Conservation (phyloP, 768 basidiomycete species). For the Amanita polypyramis region DNA sequence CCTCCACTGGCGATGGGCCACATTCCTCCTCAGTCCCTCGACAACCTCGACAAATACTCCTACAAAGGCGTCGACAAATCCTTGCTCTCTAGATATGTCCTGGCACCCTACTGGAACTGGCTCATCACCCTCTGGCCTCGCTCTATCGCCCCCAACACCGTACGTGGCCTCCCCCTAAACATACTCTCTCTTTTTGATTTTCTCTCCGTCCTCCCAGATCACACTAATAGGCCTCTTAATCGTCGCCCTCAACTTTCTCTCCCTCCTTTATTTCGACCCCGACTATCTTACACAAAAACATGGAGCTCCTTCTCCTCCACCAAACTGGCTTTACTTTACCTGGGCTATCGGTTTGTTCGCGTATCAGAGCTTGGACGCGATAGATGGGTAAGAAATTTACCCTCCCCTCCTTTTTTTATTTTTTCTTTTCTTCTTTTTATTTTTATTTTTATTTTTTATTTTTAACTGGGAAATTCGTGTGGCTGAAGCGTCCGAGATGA, state of each 20-base stretch:
- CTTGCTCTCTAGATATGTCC: slow-evolving; percentile 59
- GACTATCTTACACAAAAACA: slow-evolving; percentile 59
- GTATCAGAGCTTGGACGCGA: slow-evolving; percentile 85
- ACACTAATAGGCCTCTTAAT: slow-evolving; percentile 78
- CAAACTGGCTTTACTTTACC: slow-evolving; percentile 89
- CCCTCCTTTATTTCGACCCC: slow-evolving; percentile 79
- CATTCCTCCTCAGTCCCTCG: slow-evolving; percentile 27
- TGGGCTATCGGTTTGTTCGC: slow-evolving; percentile 84
- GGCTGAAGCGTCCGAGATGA: slow-evolving; percentile 5
- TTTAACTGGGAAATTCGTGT: not conserved
- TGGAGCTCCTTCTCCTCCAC: slow-evolving; percentile 43
- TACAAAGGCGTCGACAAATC: slow-evolving; percentile 42
- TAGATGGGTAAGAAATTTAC: slow-evolving; percentile 70
- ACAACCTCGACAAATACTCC: slow-evolving; percentile 53
- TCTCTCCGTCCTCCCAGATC: slow-evolving; percentile 41
- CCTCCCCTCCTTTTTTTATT: too few relatives aligned
- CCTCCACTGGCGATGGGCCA: not conserved
- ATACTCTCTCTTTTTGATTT: not conserved
- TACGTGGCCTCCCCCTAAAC: slow-evolving; percentile 24
- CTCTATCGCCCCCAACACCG: slow-evolving; percentile 82
- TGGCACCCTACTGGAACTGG: slow-evolving; percentile 88
- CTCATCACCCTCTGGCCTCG: slow-evolving; percentile 83
- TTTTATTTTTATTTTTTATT: slow-evolving; percentile 8
- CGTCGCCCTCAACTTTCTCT: slow-evolving; percentile 76
- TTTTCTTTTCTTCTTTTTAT: slow-evolving; percentile 12